Percentiles rank a stretch among this genome's conserved stretches.
phyloP scores from a whole-genome alignment of 73 alveolate genomes.

The Symbiodinium pilosum region DNA sequence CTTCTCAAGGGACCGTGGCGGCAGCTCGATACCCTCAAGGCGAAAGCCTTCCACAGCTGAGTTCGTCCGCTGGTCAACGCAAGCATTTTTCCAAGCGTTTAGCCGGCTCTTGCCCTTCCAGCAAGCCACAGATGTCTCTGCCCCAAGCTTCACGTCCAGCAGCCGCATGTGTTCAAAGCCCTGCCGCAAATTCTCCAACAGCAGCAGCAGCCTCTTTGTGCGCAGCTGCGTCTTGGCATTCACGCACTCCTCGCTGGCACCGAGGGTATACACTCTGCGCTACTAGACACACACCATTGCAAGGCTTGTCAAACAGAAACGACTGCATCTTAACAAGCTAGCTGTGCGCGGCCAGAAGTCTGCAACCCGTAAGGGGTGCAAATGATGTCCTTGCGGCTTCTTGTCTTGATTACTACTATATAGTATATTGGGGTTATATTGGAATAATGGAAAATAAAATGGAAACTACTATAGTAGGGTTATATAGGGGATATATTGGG shows the following conservation, averaged over 20 bases:
- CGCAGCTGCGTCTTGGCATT: slow-evolving; percentile 47
- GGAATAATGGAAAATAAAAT: too few relatives aligned
- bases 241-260: slow-evolving; percentile 22
- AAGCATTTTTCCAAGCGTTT: slow-evolving; percentile 59
- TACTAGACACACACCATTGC: too few relatives aligned
- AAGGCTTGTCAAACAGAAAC: too few relatives aligned
- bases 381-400: too few relatives aligned
- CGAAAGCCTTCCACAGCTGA: slow-evolving; percentile 81
- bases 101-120: slow-evolving; percentile 60
- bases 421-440: too few relatives aligned
- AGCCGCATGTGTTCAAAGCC: slow-evolving; percentile 64
- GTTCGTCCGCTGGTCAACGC: slow-evolving; percentile 89
- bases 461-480: too few relatives aligned
- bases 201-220: slow-evolving; percentile 29
- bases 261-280: too few relatives aligned
- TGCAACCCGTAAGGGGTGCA: too few relatives aligned
- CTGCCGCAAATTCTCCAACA: slow-evolving; percentile 81
- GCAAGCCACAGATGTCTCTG: slow-evolving; percentile 70
- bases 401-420: too few relatives aligned
- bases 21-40: slow-evolving; percentile 74
- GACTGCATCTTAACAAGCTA: too few relatives aligned
- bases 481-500: too few relatives aligned
- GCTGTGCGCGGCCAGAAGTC: too few relatives aligned
- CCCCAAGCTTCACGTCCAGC: slow-evolving; percentile 65
- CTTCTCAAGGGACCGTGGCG: slow-evolving; percentile 56